A percentile compares a stretch with the other conserved stretches of the same genome.
phyloP scores from a whole-genome alignment of 768 basidiomycete species.

The Mrakia frigida region DNA sequence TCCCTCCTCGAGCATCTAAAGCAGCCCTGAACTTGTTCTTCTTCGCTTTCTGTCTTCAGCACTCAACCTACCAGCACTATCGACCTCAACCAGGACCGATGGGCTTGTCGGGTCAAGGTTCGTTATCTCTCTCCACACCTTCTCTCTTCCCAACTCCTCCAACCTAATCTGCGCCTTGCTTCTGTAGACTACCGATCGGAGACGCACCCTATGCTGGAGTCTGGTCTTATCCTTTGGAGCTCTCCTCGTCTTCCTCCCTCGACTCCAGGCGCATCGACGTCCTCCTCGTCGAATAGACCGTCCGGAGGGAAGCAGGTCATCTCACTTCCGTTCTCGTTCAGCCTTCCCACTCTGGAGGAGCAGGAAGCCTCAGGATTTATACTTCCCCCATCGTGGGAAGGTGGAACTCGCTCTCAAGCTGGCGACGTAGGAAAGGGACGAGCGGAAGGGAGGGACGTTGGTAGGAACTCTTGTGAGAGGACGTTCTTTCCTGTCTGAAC shows the following conservation, averaged over 20 bases:
- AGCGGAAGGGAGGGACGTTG: neutral
- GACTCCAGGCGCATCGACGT: neutral
- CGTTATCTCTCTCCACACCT: neutral
- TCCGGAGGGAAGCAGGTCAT: neutral
- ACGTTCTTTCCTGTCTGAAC: too few relatives aligned
- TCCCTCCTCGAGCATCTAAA: neutral
- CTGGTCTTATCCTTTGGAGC: neutral
- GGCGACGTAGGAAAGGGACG: slow-evolving; percentile 2
- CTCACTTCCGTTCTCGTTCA: neutral
- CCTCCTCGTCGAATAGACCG: neutral
- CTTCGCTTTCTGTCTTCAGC: neutral
- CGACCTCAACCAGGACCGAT: neutral
- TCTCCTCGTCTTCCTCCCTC: neutral
- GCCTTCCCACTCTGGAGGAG: neutral
- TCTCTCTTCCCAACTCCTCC: neutral
- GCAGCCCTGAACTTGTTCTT: neutral
- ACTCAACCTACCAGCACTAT: neutral
- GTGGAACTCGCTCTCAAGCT: neutral
- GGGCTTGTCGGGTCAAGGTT: neutral
- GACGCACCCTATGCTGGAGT: neutral
- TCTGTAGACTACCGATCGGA: neutral
- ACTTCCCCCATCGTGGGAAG: neutral
- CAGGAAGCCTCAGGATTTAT: neutral
- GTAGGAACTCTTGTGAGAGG: neutral
- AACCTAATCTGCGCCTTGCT: neutral